Evolutionary conservation across 345 rosid species (phyloP), one percentile per base, ranked within the genome.

Genomic region (Hibiscus trionum): DNA sequence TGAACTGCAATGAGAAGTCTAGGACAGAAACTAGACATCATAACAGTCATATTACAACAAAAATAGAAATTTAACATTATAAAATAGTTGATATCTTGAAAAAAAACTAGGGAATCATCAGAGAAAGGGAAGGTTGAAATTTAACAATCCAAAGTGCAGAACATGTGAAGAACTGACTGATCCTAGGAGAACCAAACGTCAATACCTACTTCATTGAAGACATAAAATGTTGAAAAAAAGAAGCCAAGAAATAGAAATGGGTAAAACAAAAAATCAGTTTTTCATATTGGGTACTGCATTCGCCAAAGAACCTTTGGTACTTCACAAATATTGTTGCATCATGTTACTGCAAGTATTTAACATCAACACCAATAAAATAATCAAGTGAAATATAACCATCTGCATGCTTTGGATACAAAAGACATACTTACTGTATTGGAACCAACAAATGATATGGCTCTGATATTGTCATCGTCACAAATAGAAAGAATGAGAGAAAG

Each of bases 361-460:
- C 15, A 47, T 35, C 58, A 47, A 67, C 0, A 15, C 14, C 50
- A 46, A 46, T 31, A 3, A 3, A 66, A 26, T 47, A 26, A 24
- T 15, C 12, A 8, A 26, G 24, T 19, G 8, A 15, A 19, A 29
- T 1, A 44, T 66, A 46, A 4, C 35, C 35, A 33, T 57, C 4
- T 37, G 15, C 9, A 21, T 42, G 55, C 52, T 39, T 39, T 58
- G 16, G 37, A 44, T 26, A 16, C 37, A 61, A 44, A 69, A 61
- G 11, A 55, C 53, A 69, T 72, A 81, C 96, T 88, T 89, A 94
- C 98, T 39, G 80, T 85, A 78, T 94, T 91, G 0, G 98, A 94
- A 75, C 98, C 98, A 61, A 94, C 98, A 76, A 94, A 94, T 33
- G 98, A 94, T 73, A 94, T 78, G 63, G 97, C 98, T 79, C 80